Evolutionary conservation across 139 green algal genomes (phyloP).

Genomic region (Auxenochlorella protothecoides): DNA sequence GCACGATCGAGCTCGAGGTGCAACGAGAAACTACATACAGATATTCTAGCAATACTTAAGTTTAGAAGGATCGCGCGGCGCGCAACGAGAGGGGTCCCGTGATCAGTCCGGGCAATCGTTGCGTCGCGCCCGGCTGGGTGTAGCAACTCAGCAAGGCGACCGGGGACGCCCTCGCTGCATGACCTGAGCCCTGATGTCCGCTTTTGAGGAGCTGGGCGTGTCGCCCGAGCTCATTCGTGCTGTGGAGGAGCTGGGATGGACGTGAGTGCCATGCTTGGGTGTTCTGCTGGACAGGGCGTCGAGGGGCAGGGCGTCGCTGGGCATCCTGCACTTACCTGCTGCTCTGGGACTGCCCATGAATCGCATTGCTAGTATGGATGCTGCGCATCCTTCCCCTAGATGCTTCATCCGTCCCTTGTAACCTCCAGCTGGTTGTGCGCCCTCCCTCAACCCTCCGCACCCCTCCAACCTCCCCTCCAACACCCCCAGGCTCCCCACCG

Average conservation of each 20-base stretch:
- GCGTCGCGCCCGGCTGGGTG: background rate
- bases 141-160: background rate
- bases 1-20: background rate
- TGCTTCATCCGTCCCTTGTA: background rate
- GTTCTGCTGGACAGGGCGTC: too few relatives aligned
- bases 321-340: background rate
- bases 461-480: background rate
- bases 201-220: slow-evolving; percentile 65
- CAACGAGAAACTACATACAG: background rate
- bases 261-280: slow-evolving; percentile 5
- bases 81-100: background rate
- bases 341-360: background rate
- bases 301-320: background rate
- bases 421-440: background rate
- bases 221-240: slow-evolving; percentile 52
- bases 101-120: background rate
- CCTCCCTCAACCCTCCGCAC: background rate
- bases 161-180: too few relatives aligned
- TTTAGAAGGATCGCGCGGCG: too few relatives aligned
- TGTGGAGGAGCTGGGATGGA: slow-evolving; percentile 61
- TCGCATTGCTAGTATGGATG: background rate
- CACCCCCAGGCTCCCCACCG: slow-evolving; percentile 53
- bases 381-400: background rate
- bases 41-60: too few relatives aligned
- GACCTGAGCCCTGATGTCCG: slow-evolving; percentile 21